Conservation (phyloP, 139 green algal species). For the Coelastrella sp. region DNA sequence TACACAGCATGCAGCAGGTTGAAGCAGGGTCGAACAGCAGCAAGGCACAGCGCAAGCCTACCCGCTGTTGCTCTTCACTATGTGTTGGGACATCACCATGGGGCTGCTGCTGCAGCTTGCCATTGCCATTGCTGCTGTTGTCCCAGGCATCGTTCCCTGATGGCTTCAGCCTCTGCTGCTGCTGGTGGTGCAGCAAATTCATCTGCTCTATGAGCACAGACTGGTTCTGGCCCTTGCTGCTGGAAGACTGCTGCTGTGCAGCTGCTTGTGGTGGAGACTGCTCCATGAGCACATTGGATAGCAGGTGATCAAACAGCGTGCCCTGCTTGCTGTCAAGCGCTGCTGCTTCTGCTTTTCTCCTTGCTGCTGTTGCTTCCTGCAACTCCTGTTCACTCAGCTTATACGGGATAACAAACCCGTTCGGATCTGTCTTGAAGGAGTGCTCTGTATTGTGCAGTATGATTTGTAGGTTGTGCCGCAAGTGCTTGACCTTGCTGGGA, state of each 20-base stretch:
- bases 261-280: not conserved
- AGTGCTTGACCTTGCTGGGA: constrained; percentile 52
- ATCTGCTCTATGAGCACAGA: constrained; percentile 3
- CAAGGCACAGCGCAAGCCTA: not conserved
- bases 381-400: not conserved
- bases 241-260: constrained; percentile 26
- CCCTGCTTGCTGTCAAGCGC: constrained; percentile 8
- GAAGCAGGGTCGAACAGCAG: no score
- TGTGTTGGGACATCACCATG: not conserved
- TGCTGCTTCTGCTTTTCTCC: constrained; percentile 11
- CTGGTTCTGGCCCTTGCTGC: constrained; percentile 12
- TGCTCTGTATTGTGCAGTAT: constrained; percentile 51
- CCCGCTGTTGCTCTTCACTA: not conserved
- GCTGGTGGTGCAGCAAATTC: constrained; percentile 35
- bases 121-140: constrained; percentile 4
- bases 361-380: constrained; percentile 16
- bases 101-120: not conserved
- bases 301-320: constrained; percentile 31
- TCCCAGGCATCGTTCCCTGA: not conserved
- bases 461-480: constrained; percentile 45
- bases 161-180: constrained; percentile 33
- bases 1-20: no score
- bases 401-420: constrained; percentile 54
- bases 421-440: constrained; percentile 56
- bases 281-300: constrained; percentile 22